Evolutionary conservation across 768 basidiomycete genomes (phyloP), one percentile per base, ranked within the genome.

Genomic region (Lepiota brunneoincarnata): DNA sequence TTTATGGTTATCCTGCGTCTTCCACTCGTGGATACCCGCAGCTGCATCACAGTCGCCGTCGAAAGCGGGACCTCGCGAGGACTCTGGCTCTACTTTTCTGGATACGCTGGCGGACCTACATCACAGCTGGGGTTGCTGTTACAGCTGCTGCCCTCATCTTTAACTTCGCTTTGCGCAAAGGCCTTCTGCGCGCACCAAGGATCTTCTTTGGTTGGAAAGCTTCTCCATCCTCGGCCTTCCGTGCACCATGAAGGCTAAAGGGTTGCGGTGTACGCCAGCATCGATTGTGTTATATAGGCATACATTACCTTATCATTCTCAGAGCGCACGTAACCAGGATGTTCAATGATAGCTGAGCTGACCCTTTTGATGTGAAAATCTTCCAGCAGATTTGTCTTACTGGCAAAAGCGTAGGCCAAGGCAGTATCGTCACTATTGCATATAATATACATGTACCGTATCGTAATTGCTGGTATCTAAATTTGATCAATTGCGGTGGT

Each of bases 1-100:
- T 84, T 68, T 91, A 81, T 58, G 89, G 89, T 3, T 90, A 91
- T 62, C 86, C 88, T 5, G 74, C 75, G 38, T 66, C 61, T 53
- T 65, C 64, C 10, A 58, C 56, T 39, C 58, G 63, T 49, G 58
- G 28, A 70, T 67, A n/a, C 69, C 76, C 46, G 67, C 71, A 41
- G 14, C 73, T 87, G 58, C 77, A 75, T 35, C 75, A 83, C 64
- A 85, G 86, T 36, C 86, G 83, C 31, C 78, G 81, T 53, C 80
- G 88, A 49, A 86, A 85, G 57, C 78, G 86, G 59, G 87, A 89
- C 64, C 76, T 91, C 21, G 62, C 75, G 18, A 75, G 75, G 39
- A 91, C 89, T 2, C 76, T 91, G 23, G 72, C 73, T 2, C 63
- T 74, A 34, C 73, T 91, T 11, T 84, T 84, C 68, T 89, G 88